phyloP scores from a whole-genome alignment of 768 basidiomycete species.

The Tricholoma bakamatsutake region DNA sequence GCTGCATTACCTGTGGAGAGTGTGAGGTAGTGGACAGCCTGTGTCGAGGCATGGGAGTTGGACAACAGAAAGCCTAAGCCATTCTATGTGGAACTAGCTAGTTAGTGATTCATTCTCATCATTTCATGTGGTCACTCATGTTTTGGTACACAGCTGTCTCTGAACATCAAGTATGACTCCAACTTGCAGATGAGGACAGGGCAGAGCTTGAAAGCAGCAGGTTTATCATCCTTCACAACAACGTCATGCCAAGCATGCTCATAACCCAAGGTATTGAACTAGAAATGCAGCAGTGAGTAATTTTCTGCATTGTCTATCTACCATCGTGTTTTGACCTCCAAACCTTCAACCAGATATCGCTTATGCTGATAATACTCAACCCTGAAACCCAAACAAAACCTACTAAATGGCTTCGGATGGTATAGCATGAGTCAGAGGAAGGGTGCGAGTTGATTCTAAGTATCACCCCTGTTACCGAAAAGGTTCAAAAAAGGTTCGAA shows the following conservation, averaged over 20 bases:
- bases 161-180: conserved; percentile 4
- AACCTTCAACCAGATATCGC: background rate
- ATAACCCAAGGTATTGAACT: conserved; percentile 16
- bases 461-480: no score
- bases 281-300: background rate
- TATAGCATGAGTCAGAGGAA: no score
- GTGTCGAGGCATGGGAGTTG: conserved; percentile 6
- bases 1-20: background rate
- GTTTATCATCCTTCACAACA: conserved; percentile 1
- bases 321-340: background rate
- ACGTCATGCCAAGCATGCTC: conserved; percentile 15
- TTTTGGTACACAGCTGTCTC: conserved; percentile 1
- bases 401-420: no score
- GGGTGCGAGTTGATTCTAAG: no score
- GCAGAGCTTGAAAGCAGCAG: background rate
- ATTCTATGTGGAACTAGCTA: background rate
- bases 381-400: no score
- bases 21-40: background rate
- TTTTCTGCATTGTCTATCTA: background rate
- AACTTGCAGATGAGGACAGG: conserved; percentile 9
- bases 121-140: background rate
- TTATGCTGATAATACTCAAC: no score
- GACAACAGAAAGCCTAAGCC: conserved; percentile 5
- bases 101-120: background rate
- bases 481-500: no score